Evolutionary conservation across 2,329 filamentous ascomycete species (phyloP), one percentile per base, ranked within the genome.

Genomic region (Fusarium sp.): DNA sequence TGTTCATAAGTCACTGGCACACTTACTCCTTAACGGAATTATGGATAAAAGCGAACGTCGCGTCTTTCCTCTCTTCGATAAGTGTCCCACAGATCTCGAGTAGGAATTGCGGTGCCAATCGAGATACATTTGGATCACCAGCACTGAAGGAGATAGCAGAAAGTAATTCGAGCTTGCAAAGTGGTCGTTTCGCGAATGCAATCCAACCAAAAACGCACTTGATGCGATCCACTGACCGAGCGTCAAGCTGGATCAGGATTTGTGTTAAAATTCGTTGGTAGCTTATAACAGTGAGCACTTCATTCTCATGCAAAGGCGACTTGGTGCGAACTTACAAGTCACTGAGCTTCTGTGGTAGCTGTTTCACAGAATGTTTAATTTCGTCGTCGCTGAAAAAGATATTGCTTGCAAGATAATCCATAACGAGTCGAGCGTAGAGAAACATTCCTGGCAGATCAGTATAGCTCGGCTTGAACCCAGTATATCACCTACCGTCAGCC

Each of bases 11-110:
- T 3, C 2, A 11, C 2, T 10, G 4, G 17, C 0, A 11, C 3
- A 40, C 56, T 43, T 67, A 69, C 67, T 70, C 62, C 17, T 56
- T 69, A 0, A 70, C 63, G 1, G 67, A 70, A 1, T 51, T 65
- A 7, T 69, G 66, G 17, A 70, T 69, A 3, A 69, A 69, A 3
- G 58, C 17, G 1, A 69, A 2, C 0, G 49, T 69, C 7, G 53
- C 32, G 4, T 69, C 67, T 3, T 17, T 27, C 3, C 55, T 56
- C 30, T 67, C 62, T 17, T 67, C 66, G 0, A 67, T 25, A 0
- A 69, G 40, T 0, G 62, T 44, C 0, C 58, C 56, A 2, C 53
- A 61, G 0, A 53, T 47, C 0, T 62, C 56, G 1, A 70, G 4
- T 0, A 69, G 23, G 1, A 67, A 67, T 3, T 39, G 25, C 0